Percentiles rank a stretch among this genome's conserved stretches.
phyloP scores from a whole-genome alignment of 2,329 filamentous ascomycete genomes.

The Fusarium agapanthi region DNA sequence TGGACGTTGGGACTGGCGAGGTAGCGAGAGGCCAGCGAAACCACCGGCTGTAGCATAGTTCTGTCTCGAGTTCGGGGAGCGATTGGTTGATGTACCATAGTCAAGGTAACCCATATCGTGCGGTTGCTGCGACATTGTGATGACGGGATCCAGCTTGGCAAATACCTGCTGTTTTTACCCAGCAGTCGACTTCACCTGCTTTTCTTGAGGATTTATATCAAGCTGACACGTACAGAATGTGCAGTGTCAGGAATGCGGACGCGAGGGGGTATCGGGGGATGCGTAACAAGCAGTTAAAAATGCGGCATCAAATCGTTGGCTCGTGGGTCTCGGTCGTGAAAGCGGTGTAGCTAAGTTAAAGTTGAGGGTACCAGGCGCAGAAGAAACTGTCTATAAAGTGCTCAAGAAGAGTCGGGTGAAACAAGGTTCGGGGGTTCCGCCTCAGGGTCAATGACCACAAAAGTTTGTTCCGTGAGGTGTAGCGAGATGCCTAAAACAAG shows the following conservation, averaged over 20 bases:
- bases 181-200: conserved; percentile 26
- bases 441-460: neutral
- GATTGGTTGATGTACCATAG: conserved; percentile 67
- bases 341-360: conserved; percentile 30
- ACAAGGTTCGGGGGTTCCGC: conserved; percentile 3
- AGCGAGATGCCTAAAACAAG: neutral
- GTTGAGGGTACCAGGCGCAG: conserved; percentile 6
- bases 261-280: conserved; percentile 16
- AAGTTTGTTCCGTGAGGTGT: conserved; percentile 16
- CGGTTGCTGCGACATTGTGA: conserved; percentile 57
- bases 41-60: conserved; percentile 56
- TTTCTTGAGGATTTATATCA: neutral
- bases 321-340: conserved; percentile 36
- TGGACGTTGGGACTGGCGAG: conserved; percentile 71
- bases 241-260: neutral
- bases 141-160: conserved; percentile 34
- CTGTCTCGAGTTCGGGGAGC: conserved; percentile 74
- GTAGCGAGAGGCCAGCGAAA: conserved; percentile 59
- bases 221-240: conserved; percentile 6
- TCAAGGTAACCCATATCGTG: conserved; percentile 77
- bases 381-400: conserved; percentile 15
- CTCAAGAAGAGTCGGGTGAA: neutral
- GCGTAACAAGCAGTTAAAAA: conserved; percentile 19
- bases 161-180: conserved; percentile 35
- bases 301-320: conserved; percentile 38